Percentiles rank a stretch among this genome's conserved stretches.
phyloP scores from a whole-genome alignment of 2,329 filamentous ascomycete genomes.

The Diaporthe destruens region DNA sequence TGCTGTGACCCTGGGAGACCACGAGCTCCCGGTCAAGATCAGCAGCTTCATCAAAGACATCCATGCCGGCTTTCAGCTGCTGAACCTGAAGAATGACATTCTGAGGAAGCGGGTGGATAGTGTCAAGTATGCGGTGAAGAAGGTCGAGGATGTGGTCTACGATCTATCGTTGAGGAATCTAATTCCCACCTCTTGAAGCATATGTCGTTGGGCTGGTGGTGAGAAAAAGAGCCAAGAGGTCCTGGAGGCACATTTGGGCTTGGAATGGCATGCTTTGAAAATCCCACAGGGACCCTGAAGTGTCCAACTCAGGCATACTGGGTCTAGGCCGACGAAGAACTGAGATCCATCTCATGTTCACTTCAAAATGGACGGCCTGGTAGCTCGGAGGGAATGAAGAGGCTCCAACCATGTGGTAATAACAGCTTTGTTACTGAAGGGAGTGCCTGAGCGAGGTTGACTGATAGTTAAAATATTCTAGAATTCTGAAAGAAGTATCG shows the following conservation, averaged over 20 bases:
- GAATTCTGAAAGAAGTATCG: too few relatives aligned
- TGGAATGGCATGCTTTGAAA: background rate
- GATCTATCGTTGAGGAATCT: conserved; percentile 90
- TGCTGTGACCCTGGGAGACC: conserved; percentile 91
- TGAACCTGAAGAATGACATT: conserved; percentile 97
- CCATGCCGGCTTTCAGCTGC: conserved; percentile 94
- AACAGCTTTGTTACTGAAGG: background rate
- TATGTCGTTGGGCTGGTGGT: background rate
- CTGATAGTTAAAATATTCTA: too few relatives aligned
- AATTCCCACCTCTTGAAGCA: conserved; percentile 61
- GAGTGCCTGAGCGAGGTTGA: background rate
- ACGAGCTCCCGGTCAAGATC: conserved; percentile 86
- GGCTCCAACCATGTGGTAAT: too few relatives aligned
- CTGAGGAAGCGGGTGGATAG: conserved; percentile 89
- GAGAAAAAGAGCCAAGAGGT: background rate
- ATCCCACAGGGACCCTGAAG: background rate
- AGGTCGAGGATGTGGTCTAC: conserved; percentile 98
- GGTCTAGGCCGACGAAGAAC: too few relatives aligned
- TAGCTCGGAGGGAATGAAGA: too few relatives aligned
- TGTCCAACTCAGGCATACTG: background rate
- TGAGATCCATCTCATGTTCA: background rate
- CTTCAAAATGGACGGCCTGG: too few relatives aligned
- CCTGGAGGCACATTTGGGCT: background rate
- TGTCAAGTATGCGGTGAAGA: conserved; percentile 98
- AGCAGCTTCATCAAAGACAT: conserved; percentile 94